phyloP scores from a whole-genome alignment of 2,329 filamentous ascomycete genomes.

The Cladosporium sp. region DNA sequence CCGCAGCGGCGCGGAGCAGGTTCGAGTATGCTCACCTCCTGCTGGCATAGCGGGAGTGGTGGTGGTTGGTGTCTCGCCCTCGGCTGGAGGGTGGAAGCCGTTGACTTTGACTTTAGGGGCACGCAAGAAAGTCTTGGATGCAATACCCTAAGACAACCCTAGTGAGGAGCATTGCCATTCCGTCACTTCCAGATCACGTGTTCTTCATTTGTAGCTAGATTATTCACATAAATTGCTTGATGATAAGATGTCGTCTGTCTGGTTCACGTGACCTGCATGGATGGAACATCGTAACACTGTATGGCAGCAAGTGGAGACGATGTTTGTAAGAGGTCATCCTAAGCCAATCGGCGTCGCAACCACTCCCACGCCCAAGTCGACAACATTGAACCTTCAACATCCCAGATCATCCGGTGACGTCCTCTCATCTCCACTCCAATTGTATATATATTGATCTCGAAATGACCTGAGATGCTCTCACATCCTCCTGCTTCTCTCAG shows the following conservation, averaged over 20 bases:
- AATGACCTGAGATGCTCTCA: slow-evolving; percentile 13
- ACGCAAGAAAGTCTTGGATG: no score
- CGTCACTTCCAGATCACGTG: background rate
- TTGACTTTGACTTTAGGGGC: background rate
- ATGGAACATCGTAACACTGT: background rate
- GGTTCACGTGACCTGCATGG: background rate
- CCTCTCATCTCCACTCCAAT: background rate
- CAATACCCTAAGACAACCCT: background rate
- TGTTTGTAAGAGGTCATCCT: background rate
- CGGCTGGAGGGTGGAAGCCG: slow-evolving; percentile 7
- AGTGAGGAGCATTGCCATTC: background rate
- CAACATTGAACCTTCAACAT: background rate
- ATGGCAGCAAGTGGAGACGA: background rate
- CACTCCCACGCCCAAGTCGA: slow-evolving; percentile 6
- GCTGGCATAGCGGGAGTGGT: slow-evolving; percentile 2
- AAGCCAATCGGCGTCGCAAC: slow-evolving; percentile 13
- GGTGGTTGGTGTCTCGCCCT: background rate
- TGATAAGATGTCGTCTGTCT: background rate
- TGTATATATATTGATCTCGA: slow-evolving; percentile 3
- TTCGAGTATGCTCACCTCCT: background rate
- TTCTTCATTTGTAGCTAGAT: background rate
- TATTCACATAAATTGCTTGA: background rate
- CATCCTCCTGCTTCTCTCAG: background rate
- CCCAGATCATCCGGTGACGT: background rate
- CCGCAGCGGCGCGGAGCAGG: slow-evolving; percentile 5